These are phyloP conservation scores for Prunus fruticosa DNA, from an alignment of 306 rosid genomes.

Conservation along the genomic window DNA sequence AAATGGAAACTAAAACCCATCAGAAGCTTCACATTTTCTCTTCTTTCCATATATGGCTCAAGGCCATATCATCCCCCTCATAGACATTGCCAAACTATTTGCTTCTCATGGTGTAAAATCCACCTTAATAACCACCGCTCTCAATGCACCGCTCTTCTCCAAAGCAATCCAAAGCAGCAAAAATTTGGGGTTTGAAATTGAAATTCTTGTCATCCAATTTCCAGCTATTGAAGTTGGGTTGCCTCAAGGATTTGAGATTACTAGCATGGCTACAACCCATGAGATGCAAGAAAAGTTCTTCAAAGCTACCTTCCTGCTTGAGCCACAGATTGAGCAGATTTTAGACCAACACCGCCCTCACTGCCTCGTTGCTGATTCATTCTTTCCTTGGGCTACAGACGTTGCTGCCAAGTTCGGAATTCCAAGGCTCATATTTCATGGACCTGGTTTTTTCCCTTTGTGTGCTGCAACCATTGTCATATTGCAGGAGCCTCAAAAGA, in stretches of 20 bases:
- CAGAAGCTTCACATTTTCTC: too few relatives aligned
- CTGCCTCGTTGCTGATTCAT: background rate
- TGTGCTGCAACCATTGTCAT: background rate
- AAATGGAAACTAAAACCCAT: too few relatives aligned
- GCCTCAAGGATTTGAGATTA: slow-evolving; percentile 2
- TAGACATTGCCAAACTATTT: slow-evolving; percentile 25
- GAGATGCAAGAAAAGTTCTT: background rate
- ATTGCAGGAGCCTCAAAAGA: background rate
- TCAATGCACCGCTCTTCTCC: background rate
- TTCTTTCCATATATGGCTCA: background rate
- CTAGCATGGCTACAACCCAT: background rate
- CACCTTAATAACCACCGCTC: slow-evolving; percentile 23
- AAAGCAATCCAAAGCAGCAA: background rate
- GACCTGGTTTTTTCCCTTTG: slow-evolving; percentile 14
- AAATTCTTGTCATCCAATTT: slow-evolving; percentile 3
- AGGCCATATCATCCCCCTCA: slow-evolving; percentile 31
- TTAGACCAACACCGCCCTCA: background rate
- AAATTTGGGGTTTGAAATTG: background rate
- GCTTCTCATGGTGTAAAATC: slow-evolving; percentile 16
- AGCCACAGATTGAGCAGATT: slow-evolving; percentile 10
- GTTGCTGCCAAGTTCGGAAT: slow-evolving; percentile 17
- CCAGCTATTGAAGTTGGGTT: slow-evolving; percentile 8
- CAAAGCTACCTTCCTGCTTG: slow-evolving; percentile 6
- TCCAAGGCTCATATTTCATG: slow-evolving; percentile 9
- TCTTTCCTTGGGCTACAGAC: slow-evolving; percentile 9